These are phyloP conservation scores for Ettlia oleoabundans DNA, from an alignment of 139 green algal species.

Conservation along the genomic window DNA sequence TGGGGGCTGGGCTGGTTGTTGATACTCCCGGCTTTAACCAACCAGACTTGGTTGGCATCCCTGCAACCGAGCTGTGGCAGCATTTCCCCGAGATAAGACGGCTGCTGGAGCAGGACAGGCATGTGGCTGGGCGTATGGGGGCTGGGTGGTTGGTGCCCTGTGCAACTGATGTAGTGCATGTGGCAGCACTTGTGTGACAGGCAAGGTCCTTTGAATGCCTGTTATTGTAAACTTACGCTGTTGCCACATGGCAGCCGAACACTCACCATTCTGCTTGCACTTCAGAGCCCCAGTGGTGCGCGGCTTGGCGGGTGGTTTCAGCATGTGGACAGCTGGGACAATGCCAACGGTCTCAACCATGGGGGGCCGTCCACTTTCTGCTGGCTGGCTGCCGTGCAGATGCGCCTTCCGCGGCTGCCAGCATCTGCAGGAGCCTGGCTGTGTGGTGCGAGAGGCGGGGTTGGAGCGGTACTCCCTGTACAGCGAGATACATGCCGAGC, in stretches of 20 bases:
- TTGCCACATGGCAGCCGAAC: neutral
- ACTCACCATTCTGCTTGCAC: too few relatives aligned
- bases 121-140: neutral
- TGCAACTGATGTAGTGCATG: neutral
- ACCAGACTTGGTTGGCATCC: conserved; percentile 61
- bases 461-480: conserved; percentile 84
- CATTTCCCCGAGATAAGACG: conserved; percentile 71
- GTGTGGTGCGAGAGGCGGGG: conserved; percentile 63
- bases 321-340: too few relatives aligned
- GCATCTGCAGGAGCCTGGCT: conserved; percentile 90
- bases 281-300: too few relatives aligned
- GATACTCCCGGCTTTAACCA: conserved; percentile 95
- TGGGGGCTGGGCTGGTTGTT: conserved; percentile 80
- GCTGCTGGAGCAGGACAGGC: conserved; percentile 30
- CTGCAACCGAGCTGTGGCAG: conserved; percentile 43
- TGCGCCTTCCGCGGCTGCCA: conserved; percentile 90
- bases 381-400: conserved; percentile 16
- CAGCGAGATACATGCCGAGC: conserved; percentile 71
- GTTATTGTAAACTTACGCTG: neutral
- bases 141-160: too few relatives aligned
- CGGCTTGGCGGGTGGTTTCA: too few relatives aligned
- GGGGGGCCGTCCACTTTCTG: too few relatives aligned
- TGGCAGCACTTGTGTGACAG: neutral
- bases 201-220: neutral
- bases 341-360: too few relatives aligned